Conservation (phyloP, 2,329 filamentous ascomycete species). For the Coniochaeta hoffmannii region DNA sequence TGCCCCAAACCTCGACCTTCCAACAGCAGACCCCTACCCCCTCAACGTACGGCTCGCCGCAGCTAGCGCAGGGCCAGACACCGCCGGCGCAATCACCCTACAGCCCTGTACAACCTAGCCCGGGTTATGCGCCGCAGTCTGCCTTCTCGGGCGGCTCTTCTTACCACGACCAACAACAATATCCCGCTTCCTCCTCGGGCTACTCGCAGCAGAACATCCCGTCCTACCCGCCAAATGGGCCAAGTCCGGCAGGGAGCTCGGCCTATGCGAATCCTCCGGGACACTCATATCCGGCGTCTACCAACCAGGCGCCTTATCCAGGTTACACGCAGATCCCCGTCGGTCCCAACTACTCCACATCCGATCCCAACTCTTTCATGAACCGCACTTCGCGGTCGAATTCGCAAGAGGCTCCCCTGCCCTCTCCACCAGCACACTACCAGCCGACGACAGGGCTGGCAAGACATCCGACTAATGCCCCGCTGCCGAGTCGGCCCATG, state of each 20-base stretch:
- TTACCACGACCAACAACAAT: constrained; percentile 18
- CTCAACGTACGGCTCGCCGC: constrained; percentile 23
- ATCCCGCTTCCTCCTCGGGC: constrained; percentile 5
- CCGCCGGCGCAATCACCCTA: constrained; percentile 27
- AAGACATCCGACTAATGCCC: constrained; percentile 52
- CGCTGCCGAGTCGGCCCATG: constrained; percentile 47
- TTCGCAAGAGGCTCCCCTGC: constrained; percentile 40
- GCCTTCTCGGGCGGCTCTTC: constrained; percentile 13
- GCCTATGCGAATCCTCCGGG: constrained; percentile 20
- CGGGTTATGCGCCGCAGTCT: constrained; percentile 22
- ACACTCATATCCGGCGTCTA: constrained; percentile 17
- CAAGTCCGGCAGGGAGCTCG: constrained; percentile 26
- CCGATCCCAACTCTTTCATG: constrained; percentile 38
- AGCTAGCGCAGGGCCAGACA: constrained; percentile 20
- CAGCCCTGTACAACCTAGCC: constrained; percentile 31
- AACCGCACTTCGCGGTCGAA: constrained; percentile 38
- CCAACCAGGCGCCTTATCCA: constrained; percentile 40
- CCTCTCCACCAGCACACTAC: constrained; percentile 33
- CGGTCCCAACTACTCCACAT: constrained; percentile 39
- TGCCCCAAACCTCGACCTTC: constrained; percentile 25
- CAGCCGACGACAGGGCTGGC: constrained; percentile 39
- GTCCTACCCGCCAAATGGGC: constrained; percentile 31
- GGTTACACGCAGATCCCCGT: constrained; percentile 44
- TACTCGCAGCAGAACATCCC: constrained; percentile 22
- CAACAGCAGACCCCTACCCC: constrained; percentile 31